Evolutionary conservation across 208 protist genomes (phyloP), one percentile per base, ranked within the genome.

Genomic region (Trypanosoma conorhini): DNA sequence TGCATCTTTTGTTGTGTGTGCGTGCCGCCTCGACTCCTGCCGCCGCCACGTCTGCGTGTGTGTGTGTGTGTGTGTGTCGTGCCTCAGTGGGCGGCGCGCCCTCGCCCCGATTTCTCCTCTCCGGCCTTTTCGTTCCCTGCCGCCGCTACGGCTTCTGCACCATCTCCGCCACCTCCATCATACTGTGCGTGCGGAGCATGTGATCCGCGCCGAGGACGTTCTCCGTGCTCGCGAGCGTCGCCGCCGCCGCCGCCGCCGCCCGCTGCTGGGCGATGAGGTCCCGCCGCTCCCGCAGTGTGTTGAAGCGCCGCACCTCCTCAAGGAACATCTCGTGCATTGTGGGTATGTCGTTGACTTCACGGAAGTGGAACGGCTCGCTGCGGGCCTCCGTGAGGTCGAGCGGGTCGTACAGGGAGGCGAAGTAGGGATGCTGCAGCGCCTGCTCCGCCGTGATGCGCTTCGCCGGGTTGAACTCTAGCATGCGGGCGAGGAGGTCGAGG

Each of bases 341-440:
- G 0, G 64, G 33, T 54, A 95, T 80, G 50, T 92, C 82, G 19
- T 72, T 77, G 13, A 95, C 82, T 55, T 95, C 87, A 46, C 87
- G 81, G 67, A 93, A 93, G 82, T 93, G 87, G 69, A 95, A 95
- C n/a, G 67, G 86, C 64, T 83, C 81, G 73, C 86, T 89, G 63
- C 87, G 81, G 31, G 74, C 80, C 48, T 93, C 87, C 1, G 79
- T 81, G 55, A 95, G 82, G 72, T 95, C 90, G 3, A 87, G 72
- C 38, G 85, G 86, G 77, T 95, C 86, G 67, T 84, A 95, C 21
- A 95, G 82, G 33, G 77, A 71, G 21, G 80, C 81, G 68, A 98
- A 94, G 80, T 92, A 97, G n/a, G 92, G 89, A 67, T 97, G 92
- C 77, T 85, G 84, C 67, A 97, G 80, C 28, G 89, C 92, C 79